These are phyloP conservation scores for Saccharomycopsis hybrid DNA, from an alignment of 1,139 yeast genomes.

Conservation along the genomic window DNA sequence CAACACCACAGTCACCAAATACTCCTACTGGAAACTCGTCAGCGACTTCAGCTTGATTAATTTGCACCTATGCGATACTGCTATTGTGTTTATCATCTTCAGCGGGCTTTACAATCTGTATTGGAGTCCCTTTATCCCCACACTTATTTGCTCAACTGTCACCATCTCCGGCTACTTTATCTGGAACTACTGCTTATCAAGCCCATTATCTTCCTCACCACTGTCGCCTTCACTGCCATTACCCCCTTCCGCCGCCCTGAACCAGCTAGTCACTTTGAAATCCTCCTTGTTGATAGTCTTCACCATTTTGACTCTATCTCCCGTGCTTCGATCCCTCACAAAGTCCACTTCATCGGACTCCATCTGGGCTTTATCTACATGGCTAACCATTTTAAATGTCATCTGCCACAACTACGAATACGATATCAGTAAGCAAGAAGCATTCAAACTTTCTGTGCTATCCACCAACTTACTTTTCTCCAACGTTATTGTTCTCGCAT, in stretches of 20 bases:
- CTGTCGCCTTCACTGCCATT: no score
- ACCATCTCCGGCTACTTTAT: slow-evolving; percentile 33
- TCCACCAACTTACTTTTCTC: slow-evolving; percentile 81
- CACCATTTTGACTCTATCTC: slow-evolving; percentile 71
- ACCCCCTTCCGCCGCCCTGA: no score
- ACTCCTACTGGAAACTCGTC: slow-evolving; percentile 56
- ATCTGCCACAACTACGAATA: slow-evolving; percentile 57
- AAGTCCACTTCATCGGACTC: slow-evolving; percentile 89
- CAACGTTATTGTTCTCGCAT: slow-evolving; percentile 85
- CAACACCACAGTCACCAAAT: slow-evolving; percentile 66
- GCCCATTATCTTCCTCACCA: slow-evolving; percentile 9
- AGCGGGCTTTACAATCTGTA: slow-evolving; percentile 41
- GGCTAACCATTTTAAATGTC: slow-evolving; percentile 65
- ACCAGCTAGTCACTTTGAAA: slow-evolving; percentile 36
- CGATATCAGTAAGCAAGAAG: slow-evolving; percentile 24
- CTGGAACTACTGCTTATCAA: slow-evolving; percentile 27
- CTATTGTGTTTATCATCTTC: slow-evolving; percentile 57
- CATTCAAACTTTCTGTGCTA: slow-evolving; percentile 44
- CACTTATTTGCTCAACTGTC: slow-evolving; percentile 29
- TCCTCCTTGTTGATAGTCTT: slow-evolving; percentile 65
- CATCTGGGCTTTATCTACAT: slow-evolving; percentile 85
- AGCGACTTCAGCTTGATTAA: slow-evolving; percentile 64
- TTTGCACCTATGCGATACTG: slow-evolving; percentile 55
- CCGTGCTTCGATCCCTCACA: slow-evolving; percentile 83
- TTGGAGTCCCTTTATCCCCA: slow-evolving; percentile 26